These are phyloP conservation scores for Fusarium goolgardi DNA, from an alignment of 2,329 filamentous ascomycete genomes.

Conservation along the genomic window DNA sequence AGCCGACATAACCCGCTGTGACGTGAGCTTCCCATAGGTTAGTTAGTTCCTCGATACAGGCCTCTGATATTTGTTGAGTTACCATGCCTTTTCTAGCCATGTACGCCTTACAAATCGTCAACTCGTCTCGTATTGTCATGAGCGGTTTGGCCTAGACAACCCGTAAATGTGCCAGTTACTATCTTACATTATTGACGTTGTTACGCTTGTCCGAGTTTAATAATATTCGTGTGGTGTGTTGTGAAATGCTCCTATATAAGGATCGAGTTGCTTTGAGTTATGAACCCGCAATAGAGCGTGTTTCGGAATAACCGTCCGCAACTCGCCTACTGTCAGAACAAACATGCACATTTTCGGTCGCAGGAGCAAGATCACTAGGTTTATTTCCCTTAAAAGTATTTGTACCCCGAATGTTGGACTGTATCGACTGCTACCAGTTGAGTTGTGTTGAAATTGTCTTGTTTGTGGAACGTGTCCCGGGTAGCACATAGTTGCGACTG, in stretches of 20 bases:
- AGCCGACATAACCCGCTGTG: conserved; percentile 8
- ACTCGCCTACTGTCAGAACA: background rate
- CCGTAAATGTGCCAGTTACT: conserved; percentile 12
- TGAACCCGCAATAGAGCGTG: background rate
- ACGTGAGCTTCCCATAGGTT: background rate
- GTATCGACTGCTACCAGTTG: background rate
- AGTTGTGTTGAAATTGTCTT: conserved; percentile 1
- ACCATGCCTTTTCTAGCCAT: conserved; percentile 16
- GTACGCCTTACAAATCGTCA: conserved; percentile 11
- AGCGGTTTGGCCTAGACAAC: conserved; percentile 19
- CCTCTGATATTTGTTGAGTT: background rate
- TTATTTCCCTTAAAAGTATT: background rate
- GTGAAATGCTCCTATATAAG: conserved; percentile 15
- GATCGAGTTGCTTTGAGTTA: background rate
- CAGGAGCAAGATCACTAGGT: background rate
- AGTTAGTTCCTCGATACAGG: background rate
- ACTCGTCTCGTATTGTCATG: conserved; percentile 10
- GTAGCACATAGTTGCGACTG: conserved; percentile 39
- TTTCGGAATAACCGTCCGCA: background rate
- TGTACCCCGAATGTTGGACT: background rate
- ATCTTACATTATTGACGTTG: conserved; percentile 4
- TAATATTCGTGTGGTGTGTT: background rate
- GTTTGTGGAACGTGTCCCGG: conserved; percentile 34
- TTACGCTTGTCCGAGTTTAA: conserved; percentile 10
- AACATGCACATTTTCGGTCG: conserved; percentile 1